Base-by-base conservation (phyloP, 495 filamentous ascomycete species). In the Hypoxylon perforatum region DNA sequence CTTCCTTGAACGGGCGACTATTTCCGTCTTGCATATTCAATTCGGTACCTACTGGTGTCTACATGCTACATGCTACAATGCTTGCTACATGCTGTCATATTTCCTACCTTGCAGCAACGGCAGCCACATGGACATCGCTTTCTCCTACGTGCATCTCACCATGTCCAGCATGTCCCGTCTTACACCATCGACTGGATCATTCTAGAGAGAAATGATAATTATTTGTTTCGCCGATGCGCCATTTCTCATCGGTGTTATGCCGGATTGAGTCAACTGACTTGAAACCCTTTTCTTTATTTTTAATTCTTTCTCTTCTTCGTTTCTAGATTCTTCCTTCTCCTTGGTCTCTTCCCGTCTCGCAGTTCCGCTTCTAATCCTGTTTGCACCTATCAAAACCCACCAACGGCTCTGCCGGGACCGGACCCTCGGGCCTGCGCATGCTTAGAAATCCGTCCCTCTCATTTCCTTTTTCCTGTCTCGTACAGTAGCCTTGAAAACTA, bases 401-500 rank as follows among this genome's bases (percentile, higher is more conserved):
- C 46, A n/a, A 28, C 61, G 61, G 61, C 47, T 58, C 33, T 46
- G 35, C 61, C 61, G 61, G 61, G 61, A 65, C 63, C 63, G 63
- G 61, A 69, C 36, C 44, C 47, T 65, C 61, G 55, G 63, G 56
- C 39, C 51, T 47, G 18, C 17, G 17, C 54, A 59, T 58, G 60
- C 66, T 69, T 69, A 69, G 62, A 69, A 69, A 69, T 69, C 61
- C 50, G 23, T n/a, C n/a, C n/a, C n/a, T n/a, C n/a, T n/a, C n/a
- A n/a, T 11, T 50, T 50, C 57, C 51, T 57, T 61, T 58, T 59
- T 30, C 42, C 14, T 35, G 30, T 57, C 42, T 63, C 54, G 47
- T 62, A 52, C 39, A 61, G 48, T 65, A 62, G 47, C 18, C 17
- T 46, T 14, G 14, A 11, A 45, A 17, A 10, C 50, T 51, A 41